Conservation (phyloP, 371 early-diverging fungal species). For the Umbelopsis sp. region DNA sequence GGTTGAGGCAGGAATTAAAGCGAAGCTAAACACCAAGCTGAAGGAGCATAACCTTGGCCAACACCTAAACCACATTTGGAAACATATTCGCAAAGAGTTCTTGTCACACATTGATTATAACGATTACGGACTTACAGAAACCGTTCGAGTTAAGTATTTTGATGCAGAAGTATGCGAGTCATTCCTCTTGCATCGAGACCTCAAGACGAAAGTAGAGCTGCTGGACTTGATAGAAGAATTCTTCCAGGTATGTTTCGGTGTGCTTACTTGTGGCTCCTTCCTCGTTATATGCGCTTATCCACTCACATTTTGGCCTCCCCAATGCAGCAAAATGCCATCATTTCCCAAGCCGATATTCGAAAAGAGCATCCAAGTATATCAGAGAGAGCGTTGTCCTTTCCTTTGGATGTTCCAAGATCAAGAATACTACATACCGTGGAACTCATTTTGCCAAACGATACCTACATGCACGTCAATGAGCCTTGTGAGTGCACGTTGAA, state of each 20-base stretch:
- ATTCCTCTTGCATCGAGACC: constrained; percentile 59
- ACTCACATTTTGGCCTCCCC: constrained; percentile 31
- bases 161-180: constrained; percentile 60
- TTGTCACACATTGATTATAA: constrained; percentile 58
- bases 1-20: constrained; percentile 62
- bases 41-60: constrained; percentile 51
- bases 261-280: not conserved
- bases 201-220: constrained; percentile 51
- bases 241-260: constrained; percentile 40
- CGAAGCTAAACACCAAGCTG: constrained; percentile 48
- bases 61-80: constrained; percentile 54
- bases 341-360: constrained; percentile 17
- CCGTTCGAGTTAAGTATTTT: constrained; percentile 62
- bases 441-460: constrained; percentile 43
- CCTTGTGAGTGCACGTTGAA: constrained; percentile 57
- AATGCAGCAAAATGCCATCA: constrained; percentile 29
- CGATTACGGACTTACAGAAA: constrained; percentile 65
- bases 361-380: constrained; percentile 7
- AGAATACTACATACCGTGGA: constrained; percentile 65
- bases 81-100: constrained; percentile 57
- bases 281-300: constrained; percentile 32
- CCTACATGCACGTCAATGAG: constrained; percentile 58
- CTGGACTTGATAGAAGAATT: constrained; percentile 56
- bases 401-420: constrained; percentile 53
- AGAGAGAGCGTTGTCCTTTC: constrained; percentile 48